A percentile compares a stretch with the other conserved stretches of the same genome.
phyloP scores from a whole-genome alignment of 148 eudicot species.

The Salicornia ramosissima region DNA sequence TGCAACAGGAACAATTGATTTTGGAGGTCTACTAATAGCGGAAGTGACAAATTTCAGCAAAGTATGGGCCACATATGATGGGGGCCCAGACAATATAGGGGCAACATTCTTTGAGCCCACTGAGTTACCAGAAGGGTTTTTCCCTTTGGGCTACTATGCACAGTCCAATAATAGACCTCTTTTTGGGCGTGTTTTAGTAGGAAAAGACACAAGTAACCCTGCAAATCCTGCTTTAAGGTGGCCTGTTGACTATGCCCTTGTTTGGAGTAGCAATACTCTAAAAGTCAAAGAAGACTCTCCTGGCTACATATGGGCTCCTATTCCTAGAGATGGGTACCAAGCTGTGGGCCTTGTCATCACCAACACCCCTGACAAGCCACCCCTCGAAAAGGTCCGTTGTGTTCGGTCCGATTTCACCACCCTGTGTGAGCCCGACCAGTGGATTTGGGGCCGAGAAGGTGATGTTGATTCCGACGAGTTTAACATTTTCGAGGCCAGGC shows the following conservation, averaged over 20 bases:
- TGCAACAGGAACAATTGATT: slow-evolving; percentile 33
- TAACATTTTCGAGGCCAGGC: slow-evolving; percentile 27
- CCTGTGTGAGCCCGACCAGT: slow-evolving; percentile 21
- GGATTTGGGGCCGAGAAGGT: slow-evolving; percentile 29
- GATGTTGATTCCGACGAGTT: slow-evolving; percentile 17
- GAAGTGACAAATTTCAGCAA: slow-evolving; percentile 30
- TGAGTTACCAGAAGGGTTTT: slow-evolving; percentile 32
- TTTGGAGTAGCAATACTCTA: slow-evolving; percentile 34
- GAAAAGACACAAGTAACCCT: slow-evolving; percentile 19
- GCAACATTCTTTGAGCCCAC: slow-evolving; percentile 35
- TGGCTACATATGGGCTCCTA: slow-evolving; percentile 41
- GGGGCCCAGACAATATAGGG: slow-evolving; percentile 31
- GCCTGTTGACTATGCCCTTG: slow-evolving; percentile 40
- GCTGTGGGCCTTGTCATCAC: slow-evolving; percentile 34
- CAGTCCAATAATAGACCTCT: slow-evolving; percentile 37
- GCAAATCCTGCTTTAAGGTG: slow-evolving; percentile 18
- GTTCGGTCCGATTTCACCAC: slow-evolving; percentile 36
- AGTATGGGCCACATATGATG: slow-evolving; percentile 39
- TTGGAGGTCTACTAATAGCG: slow-evolving; percentile 32
- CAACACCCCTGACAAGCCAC: slow-evolving; percentile 30
- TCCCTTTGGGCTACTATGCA: slow-evolving; percentile 30
- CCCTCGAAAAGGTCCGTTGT: slow-evolving; percentile 28
- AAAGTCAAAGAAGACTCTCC: slow-evolving; percentile 24
- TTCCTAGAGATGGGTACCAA: slow-evolving; percentile 30
- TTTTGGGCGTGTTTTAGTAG: slow-evolving; percentile 33